These are phyloP conservation scores for Pichia kluyveri DNA, from an alignment of 805 yeast genomes.

Conservation along the genomic window DNA sequence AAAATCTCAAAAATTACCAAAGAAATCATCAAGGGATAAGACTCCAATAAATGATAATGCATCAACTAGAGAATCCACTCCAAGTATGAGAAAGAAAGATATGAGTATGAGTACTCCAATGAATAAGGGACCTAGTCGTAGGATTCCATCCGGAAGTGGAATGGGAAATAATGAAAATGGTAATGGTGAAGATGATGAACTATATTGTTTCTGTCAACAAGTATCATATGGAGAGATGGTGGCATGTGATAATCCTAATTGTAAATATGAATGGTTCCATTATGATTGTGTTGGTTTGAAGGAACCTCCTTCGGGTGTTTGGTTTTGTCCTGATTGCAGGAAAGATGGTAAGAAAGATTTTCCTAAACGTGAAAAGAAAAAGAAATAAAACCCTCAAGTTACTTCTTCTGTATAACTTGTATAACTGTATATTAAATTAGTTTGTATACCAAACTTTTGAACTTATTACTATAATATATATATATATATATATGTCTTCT, in stretches of 20 bases:
- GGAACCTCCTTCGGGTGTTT: constrained; percentile 88
- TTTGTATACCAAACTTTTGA: no score
- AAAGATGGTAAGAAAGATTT: constrained; percentile 11
- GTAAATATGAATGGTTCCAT: constrained; percentile 57
- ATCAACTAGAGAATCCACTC: constrained; percentile 4
- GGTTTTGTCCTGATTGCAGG: constrained; percentile 92
- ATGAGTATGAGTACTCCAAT: constrained; percentile 16
- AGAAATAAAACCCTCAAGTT: not conserved
- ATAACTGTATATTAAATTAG: no score
- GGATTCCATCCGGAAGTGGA: not conserved
- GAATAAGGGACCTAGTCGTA: constrained; percentile 8
- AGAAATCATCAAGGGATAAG: constrained; percentile 5
- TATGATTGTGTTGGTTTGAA: constrained; percentile 81
- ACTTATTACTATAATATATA: no score
- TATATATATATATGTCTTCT: no score
- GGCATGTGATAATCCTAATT: constrained; percentile 53
- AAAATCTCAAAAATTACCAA: constrained; percentile 1
- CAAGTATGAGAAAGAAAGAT: constrained; percentile 11
- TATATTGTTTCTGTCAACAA: constrained; percentile 88
- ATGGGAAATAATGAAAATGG: constrained; percentile 8
- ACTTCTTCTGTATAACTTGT: no score
- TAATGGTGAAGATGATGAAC: constrained; percentile 52
- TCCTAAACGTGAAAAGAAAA: constrained; percentile 4
- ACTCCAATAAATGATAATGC: constrained; percentile 7
- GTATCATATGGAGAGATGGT: constrained; percentile 73